phyloP scores from a whole-genome alignment of 208 protist species.

The Blechomonas ayalai region DNA sequence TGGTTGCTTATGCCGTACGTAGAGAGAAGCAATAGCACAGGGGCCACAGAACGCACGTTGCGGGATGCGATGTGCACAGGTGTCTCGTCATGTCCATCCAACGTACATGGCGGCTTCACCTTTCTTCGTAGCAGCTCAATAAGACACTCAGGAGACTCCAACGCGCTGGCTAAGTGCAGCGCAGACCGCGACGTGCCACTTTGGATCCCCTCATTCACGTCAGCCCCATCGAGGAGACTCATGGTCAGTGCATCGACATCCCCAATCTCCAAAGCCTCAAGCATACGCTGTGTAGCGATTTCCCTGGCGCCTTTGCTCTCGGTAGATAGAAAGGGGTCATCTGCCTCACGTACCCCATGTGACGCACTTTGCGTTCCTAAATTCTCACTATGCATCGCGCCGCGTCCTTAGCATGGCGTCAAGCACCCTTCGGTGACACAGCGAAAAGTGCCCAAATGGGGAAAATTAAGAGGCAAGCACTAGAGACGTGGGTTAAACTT shows the following conservation, averaged over 20 bases:
- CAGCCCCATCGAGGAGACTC: conserved; percentile 8
- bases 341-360: too few relatives aligned
- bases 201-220: conserved; percentile 6
- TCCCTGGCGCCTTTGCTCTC: too few relatives aligned
- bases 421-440: too few relatives aligned
- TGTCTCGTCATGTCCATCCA: conserved; percentile 33
- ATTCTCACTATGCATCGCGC: too few relatives aligned
- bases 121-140: conserved; percentile 20
- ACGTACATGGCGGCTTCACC: conserved; percentile 8
- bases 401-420: too few relatives aligned
- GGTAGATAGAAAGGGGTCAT: too few relatives aligned
- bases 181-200: conserved; percentile 6
- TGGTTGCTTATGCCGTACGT: conserved; percentile 26
- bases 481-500: too few relatives aligned
- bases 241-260: conserved; percentile 11
- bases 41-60: conserved; percentile 8
- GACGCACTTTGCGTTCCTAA: too few relatives aligned
- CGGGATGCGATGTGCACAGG: conserved; percentile 36
- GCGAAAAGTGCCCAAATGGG: too few relatives aligned
- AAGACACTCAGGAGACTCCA: conserved; percentile 21
- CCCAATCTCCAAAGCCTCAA: conserved; percentile 6
- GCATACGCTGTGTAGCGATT: conserved; percentile 3
- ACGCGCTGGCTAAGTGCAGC: conserved; percentile 39
- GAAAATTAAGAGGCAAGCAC: too few relatives aligned
- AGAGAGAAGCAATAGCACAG: conserved; percentile 34